Evolutionary conservation across 1,284 basidiomycete species (phyloP).

Genomic region (Leccinum subrobustum): DNA sequence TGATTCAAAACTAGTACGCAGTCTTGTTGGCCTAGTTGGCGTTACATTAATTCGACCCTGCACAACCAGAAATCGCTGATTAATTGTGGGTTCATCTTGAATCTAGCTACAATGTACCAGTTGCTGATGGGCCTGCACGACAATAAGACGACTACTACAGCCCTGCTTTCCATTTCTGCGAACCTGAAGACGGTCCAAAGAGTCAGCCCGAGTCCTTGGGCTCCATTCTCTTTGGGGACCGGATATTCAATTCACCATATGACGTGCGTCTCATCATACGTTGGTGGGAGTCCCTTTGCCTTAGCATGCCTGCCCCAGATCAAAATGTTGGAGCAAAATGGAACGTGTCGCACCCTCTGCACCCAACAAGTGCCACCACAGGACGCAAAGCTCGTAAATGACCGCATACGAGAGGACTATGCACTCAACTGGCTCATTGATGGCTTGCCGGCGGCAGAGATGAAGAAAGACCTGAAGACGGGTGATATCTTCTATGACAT

Average conservation of each 20-base stretch:
- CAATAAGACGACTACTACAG: slow-evolving; percentile 84
- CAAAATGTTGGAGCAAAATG: slow-evolving; percentile 71
- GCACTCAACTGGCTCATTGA: slow-evolving; percentile 95
- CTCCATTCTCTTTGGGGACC: slow-evolving; percentile 93
- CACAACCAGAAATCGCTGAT: slow-evolving; percentile 72
- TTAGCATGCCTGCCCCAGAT: slow-evolving; percentile 46
- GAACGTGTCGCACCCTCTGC: slow-evolving; percentile 81
- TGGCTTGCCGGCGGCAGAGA: slow-evolving; percentile 90
- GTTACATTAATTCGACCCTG: slow-evolving; percentile 12
- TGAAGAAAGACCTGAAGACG: slow-evolving; percentile 78
- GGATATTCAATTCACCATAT: slow-evolving; percentile 91
- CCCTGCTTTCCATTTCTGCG: slow-evolving; percentile 83
- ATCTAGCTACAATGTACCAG: neutral
- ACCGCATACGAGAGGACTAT: slow-evolving; percentile 90
- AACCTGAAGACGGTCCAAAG: slow-evolving; percentile 73
- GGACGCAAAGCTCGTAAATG: slow-evolving; percentile 88
- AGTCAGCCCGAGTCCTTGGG: slow-evolving; percentile 89
- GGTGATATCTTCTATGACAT: slow-evolving; percentile 88
- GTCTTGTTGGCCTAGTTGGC: slow-evolving; percentile 14
- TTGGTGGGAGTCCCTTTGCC: slow-evolving; percentile 2
- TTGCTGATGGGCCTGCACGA: slow-evolving; percentile 11
- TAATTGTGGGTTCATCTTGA: slow-evolving; percentile 54
- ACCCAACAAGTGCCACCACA: slow-evolving; percentile 57
- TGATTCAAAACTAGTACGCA: slow-evolving; percentile 75
- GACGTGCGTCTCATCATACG: slow-evolving; percentile 51